These are phyloP conservation scores for Didymella keratinophila DNA, from an alignment of 2,329 filamentous ascomycete species.

Conservation along the genomic window DNA sequence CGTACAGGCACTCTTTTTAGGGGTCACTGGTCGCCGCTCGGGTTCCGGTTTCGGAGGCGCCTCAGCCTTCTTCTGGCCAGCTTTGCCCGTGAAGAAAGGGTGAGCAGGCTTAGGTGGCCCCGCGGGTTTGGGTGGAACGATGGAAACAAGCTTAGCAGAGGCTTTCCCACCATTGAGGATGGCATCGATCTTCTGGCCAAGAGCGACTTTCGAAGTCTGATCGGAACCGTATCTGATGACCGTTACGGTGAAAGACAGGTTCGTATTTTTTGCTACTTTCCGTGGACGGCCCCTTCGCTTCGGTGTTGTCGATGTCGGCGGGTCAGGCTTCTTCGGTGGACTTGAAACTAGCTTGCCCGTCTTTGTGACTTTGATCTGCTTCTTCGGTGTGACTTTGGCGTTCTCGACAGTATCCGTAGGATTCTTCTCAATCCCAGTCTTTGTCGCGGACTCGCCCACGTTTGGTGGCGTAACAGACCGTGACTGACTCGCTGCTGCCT, in stretches of 20 bases:
- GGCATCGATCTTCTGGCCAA: constrained; percentile 69
- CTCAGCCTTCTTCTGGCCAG: constrained; percentile 38
- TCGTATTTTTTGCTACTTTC: constrained; percentile 28
- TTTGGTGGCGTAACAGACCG: constrained; percentile 6
- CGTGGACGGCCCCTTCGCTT: constrained; percentile 18
- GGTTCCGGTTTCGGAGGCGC: constrained; percentile 22
- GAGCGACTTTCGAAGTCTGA: constrained; percentile 52
- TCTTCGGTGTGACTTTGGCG: constrained; percentile 36
- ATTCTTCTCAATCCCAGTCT: background rate
- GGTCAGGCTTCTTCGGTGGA: constrained; percentile 42
- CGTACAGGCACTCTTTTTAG: constrained; percentile 53
- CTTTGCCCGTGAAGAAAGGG: constrained; percentile 73
- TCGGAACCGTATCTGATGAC: constrained; percentile 67
- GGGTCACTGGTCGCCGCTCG: constrained; percentile 23
- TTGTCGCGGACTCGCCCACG: background rate
- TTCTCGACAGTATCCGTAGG: background rate
- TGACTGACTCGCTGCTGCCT: background rate
- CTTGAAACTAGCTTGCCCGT: constrained; percentile 57
- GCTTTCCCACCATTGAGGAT: constrained; percentile 61
- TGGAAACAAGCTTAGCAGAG: constrained; percentile 27
- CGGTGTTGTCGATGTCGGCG: constrained; percentile 57
- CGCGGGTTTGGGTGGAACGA: constrained; percentile 37
- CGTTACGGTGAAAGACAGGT: constrained; percentile 55
- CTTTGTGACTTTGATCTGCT: constrained; percentile 52
- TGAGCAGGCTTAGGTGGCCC: constrained; percentile 62